A percentile compares a stretch with the other conserved stretches of the same genome.
Conservation (phyloP, 306 rosid genomes). For the Cicer arietinum region DNA sequence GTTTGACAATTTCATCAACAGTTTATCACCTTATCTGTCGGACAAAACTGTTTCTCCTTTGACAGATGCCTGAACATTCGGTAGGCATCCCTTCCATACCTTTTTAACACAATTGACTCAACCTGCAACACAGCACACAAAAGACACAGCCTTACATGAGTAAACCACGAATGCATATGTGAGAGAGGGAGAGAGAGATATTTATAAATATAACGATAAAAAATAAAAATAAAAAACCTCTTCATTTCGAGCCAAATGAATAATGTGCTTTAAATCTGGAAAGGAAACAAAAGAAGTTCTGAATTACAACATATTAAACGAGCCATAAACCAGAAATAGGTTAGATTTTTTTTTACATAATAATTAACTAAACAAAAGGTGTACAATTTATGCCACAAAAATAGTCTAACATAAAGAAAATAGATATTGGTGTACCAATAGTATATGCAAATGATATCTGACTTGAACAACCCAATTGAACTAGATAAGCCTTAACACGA, state of each 20-base stretch:
- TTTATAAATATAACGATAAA: conserved; percentile 21
- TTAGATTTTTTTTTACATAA: conserved; percentile 31
- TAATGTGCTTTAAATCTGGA: conserved; percentile 75
- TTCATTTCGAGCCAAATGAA: conserved; percentile 71
- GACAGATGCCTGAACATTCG: conserved; percentile 84
- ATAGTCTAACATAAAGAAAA: conserved; percentile 32
- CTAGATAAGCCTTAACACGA: conserved; percentile 71
- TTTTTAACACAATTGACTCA: conserved; percentile 79
- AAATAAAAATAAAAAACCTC: conserved; percentile 63
- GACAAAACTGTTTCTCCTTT: conserved; percentile 53
- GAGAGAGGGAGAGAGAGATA: background rate
- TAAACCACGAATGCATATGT: background rate
- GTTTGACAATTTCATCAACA: conserved; percentile 15
- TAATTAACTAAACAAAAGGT: conserved; percentile 9
- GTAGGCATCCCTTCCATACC: conserved; percentile 81
- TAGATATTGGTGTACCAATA: conserved; percentile 58
- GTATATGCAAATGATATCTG: conserved; percentile 59
- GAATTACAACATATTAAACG: conserved; percentile 35
- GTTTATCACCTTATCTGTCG: conserved; percentile 72
- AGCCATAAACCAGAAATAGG: conserved; percentile 1
- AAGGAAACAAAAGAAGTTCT: conserved; percentile 33
- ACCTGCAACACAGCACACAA: conserved; percentile 60
- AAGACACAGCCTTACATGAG: conserved; percentile 43
- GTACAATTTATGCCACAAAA: background rate
- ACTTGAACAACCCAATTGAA: conserved; percentile 62